These are phyloP conservation scores for Hypoxylon sp. DNA, from an alignment of 2,329 filamentous ascomycete genomes.

Conservation along the genomic window DNA sequence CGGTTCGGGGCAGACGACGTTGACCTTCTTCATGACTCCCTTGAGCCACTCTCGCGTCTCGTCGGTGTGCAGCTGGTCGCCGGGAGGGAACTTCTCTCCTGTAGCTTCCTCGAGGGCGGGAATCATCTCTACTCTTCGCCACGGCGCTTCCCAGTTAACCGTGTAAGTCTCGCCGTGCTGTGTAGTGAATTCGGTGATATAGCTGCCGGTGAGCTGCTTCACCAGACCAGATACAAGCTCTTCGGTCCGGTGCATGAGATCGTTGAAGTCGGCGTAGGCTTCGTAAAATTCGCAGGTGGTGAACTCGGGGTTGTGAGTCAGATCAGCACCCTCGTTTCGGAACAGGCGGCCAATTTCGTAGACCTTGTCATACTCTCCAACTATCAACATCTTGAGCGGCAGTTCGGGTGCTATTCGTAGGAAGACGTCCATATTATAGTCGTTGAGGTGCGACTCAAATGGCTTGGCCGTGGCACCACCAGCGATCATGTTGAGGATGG, in stretches of 20 bases:
- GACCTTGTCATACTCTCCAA: conserved; percentile 91
- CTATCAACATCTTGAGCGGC: conserved; percentile 94
- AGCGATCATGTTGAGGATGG: conserved; percentile 96
- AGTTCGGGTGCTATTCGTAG: conserved; percentile 95
- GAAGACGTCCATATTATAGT: conserved; percentile 91
- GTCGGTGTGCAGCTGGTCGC: conserved; percentile 85
- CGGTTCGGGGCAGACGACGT: conserved; percentile 87
- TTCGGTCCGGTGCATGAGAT: conserved; percentile 90
- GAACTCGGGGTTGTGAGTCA: conserved; percentile 98
- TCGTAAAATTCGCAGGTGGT: conserved; percentile 98
- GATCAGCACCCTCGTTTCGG: conserved; percentile 89
- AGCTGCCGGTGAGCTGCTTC: conserved; percentile 85
- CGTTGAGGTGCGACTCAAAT: conserved; percentile 96
- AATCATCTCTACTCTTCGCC: conserved; percentile 96
- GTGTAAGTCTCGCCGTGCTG: conserved; percentile 86
- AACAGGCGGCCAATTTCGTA: conserved; percentile 97
- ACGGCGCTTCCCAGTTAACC: conserved; percentile 96
- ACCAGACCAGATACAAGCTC: conserved; percentile 90
- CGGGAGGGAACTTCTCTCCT: conserved; percentile 92
- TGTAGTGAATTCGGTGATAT: conserved; percentile 85
- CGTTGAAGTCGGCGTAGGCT: conserved; percentile 91
- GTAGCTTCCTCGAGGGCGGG: conserved; percentile 86
- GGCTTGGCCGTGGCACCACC: conserved; percentile 95
- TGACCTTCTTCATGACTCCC: conserved; percentile 68
- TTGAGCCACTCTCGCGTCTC: conserved; percentile 91